Evolutionary conservation across 495 filamentous ascomycete species (phyloP), one percentile per base, ranked within the genome.

Genomic region (Achaetomiella virescens): DNA sequence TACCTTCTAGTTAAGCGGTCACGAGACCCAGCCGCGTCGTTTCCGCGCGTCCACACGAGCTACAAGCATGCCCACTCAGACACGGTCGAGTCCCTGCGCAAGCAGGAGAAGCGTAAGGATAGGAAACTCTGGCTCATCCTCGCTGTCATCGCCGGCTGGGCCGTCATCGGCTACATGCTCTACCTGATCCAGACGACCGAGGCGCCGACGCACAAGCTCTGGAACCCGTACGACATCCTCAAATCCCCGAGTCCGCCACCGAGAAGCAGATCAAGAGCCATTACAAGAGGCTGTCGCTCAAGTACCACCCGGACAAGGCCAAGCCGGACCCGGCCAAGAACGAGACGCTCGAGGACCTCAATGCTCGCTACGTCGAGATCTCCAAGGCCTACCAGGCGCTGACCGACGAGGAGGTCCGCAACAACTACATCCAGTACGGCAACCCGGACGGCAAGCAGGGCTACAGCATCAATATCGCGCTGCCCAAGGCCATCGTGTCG

Each of bases 401-500:
- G 41, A 97, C 95, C 9, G 93, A 98, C 64, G 93, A 97, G 70
- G 93, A 97, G 37, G 79, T 97, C 42, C 87, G 95, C 48, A 95
- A 96, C 70, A 98, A 98, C 75, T 97, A 86, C 67, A 84, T 91
- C 35, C 88, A 96, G 68, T 98, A 85, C 69, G 93, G 93, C 43
- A 90, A 98, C 70, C 93, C 93, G 6, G 93, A 98, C 67, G 93
- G 93, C 50, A 97, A 96, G 76, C 93, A 98, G 70, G 91, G 90
- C 66, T 92, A 88, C 77, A 97, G 91, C 72, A 97, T 97, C 66
- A 92, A 95, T 56, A 97, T 98, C 62, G 93, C 92, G 25, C 81
- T 98, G 41, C 93, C 93, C 15, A 87, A 93, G 66, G 88, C 91
- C 71, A 91, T 98, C 60, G 79, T 98, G 52, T 86, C 87, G 25